A percentile compares a stretch with the other conserved stretches of the same genome.
These are phyloP conservation scores for Hanseniaspora sp. DNA, from an alignment of 1,139 yeast species.

Conservation along the genomic window DNA sequence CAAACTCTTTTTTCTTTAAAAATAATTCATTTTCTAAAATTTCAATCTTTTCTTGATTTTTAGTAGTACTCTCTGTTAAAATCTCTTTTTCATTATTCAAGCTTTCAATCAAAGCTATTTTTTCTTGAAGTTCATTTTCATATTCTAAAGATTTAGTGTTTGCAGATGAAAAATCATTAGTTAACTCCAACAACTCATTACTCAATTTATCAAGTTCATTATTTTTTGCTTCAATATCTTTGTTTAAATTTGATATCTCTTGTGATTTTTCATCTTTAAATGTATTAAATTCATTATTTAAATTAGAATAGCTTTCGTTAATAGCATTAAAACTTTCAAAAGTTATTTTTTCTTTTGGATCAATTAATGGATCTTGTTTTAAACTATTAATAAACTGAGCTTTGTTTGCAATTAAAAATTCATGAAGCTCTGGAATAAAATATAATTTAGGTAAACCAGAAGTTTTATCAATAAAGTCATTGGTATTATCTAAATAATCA, in stretches of 20 bases:
- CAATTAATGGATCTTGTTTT: constrained; percentile 60
- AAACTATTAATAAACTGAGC: constrained; percentile 50
- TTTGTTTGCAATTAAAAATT: background rate
- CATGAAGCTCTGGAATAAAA: constrained; percentile 39
- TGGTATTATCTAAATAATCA: constrained; percentile 36
- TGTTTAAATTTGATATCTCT: constrained; percentile 5
- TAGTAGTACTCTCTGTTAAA: constrained; percentile 6
- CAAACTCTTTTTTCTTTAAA: constrained; percentile 20
- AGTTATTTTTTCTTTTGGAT: constrained; percentile 57
- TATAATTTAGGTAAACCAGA: constrained; percentile 82
- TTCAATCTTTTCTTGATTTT: constrained; percentile 14
- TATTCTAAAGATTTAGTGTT: constrained; percentile 11
- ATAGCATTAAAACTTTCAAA: constrained; percentile 54
- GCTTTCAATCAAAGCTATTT: background rate
- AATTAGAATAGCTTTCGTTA: constrained; percentile 7
- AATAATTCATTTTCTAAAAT: constrained; percentile 18
- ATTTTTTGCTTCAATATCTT: constrained; percentile 17
- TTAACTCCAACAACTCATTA: constrained; percentile 5
- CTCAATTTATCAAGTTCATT: constrained; percentile 20
- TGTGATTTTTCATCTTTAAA: background rate
- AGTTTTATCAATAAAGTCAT: constrained; percentile 38
- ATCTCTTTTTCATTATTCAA: constrained; percentile 12
- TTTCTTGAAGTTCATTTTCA: constrained; percentile 12
- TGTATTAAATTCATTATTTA: background rate
- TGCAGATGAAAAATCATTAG: constrained; percentile 8